Evolutionary conservation across 2,329 filamentous ascomycete species (phyloP).

Genomic region (Colletotrichum tropicicola): DNA sequence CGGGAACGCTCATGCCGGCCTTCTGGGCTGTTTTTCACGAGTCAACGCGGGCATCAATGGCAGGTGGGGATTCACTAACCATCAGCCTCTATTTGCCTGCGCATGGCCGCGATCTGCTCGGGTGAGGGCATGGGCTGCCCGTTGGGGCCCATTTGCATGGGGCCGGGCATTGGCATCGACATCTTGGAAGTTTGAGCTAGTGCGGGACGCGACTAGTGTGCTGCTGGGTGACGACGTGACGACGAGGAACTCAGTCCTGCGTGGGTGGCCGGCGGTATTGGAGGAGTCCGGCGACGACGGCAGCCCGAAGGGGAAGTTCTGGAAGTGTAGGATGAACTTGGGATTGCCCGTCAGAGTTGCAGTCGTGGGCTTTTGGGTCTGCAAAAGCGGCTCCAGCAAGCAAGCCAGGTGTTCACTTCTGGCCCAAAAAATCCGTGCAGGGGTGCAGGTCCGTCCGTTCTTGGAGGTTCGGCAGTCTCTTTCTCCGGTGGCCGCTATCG

Average conservation of each 20-base stretch:
- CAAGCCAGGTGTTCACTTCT: constrained; percentile 35
- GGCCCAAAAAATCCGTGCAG: constrained; percentile 24
- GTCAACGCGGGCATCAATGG: neutral
- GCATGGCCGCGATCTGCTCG: constrained; percentile 87
- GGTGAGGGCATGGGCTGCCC: constrained; percentile 58
- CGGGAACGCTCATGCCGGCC: constrained; percentile 82
- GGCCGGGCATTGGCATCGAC: constrained; percentile 39
- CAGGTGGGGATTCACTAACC: constrained; percentile 41
- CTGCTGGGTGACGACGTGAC: neutral
- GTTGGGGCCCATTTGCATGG: constrained; percentile 43
- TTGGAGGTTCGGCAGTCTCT: constrained; percentile 9
- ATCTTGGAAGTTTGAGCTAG: constrained; percentile 11
- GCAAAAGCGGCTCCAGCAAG: constrained; percentile 26
- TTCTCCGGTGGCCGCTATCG: constrained; percentile 31
- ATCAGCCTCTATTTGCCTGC: constrained; percentile 82
- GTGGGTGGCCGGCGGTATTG: neutral
- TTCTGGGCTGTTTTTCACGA: constrained; percentile 61
- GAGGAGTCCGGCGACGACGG: constrained; percentile 5
- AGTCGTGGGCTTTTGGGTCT: constrained; percentile 19
- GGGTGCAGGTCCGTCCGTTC: constrained; percentile 4
- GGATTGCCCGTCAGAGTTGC: constrained; percentile 1
- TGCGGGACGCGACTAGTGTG: constrained; percentile 10
- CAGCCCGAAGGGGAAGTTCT: neutral
- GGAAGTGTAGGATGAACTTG: constrained; percentile 1
- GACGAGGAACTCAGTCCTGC: neutral